Evolutionary conservation across 345 rosid genomes (phyloP).

Genomic region (Adansonia digitata): DNA sequence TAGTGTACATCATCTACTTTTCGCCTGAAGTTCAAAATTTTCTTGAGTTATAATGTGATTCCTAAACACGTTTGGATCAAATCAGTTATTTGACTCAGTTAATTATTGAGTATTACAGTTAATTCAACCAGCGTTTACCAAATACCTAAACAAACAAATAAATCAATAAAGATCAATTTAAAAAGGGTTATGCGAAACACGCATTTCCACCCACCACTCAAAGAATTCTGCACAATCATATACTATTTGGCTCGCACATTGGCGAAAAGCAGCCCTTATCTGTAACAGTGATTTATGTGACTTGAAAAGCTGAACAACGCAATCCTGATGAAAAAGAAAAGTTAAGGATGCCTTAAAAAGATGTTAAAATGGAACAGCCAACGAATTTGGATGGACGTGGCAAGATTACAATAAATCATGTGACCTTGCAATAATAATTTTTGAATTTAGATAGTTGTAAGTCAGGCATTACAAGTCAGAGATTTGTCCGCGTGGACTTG

Average conservation of each 20-base stretch:
- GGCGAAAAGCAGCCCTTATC: neutral
- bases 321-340: conserved; percentile 8
- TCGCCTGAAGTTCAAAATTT: neutral
- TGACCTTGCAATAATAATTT: neutral
- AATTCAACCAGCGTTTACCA: neutral
- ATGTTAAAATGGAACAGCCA: neutral
- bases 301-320: conserved; percentile 1
- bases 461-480: neutral
- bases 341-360: neutral
- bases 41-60: too few relatives aligned
- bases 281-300: neutral
- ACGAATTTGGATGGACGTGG: conserved; percentile 8
- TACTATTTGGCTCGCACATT: neutral
- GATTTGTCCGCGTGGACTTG: conserved; percentile 7
- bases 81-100: too few relatives aligned
- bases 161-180: neutral
- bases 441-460: neutral
- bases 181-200: neutral
- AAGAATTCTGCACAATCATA: neutral
- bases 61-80: too few relatives aligned
- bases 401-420: neutral
- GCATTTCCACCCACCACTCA: neutral
- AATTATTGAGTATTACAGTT: too few relatives aligned
- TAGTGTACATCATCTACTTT: neutral
- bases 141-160: neutral